phyloP scores from a whole-genome alignment of 2,329 filamentous ascomycete genomes.

The Bipolaris gigantea region DNA sequence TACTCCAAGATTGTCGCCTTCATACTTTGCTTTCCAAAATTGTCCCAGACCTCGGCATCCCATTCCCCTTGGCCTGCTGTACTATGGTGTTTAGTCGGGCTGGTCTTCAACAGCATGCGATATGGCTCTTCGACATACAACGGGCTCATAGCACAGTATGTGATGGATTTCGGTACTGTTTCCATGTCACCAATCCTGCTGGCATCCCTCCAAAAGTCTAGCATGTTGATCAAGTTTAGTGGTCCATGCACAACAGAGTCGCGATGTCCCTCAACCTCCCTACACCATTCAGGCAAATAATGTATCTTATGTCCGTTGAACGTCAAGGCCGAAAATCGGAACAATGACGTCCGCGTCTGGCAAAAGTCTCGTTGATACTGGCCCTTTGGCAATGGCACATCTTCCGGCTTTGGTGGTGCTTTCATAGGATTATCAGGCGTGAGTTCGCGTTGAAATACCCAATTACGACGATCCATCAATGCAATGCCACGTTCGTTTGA shows the following conservation, averaged over 20 bases:
- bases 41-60: constrained; percentile 38
- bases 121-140: constrained; percentile 39
- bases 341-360: constrained; percentile 73
- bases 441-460: constrained; percentile 51
- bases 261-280: constrained; percentile 71
- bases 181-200: constrained; percentile 15
- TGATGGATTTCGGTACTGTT: constrained; percentile 30
- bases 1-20: constrained; percentile 35
- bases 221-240: constrained; percentile 62
- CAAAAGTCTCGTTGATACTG: constrained; percentile 55
- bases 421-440: constrained; percentile 44
- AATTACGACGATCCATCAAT: constrained; percentile 42
- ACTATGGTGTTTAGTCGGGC: neutral
- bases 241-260: constrained; percentile 85
- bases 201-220: constrained; percentile 41
- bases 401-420: constrained; percentile 19
- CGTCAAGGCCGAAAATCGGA: constrained; percentile 87
- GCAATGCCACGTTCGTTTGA: constrained; percentile 39
- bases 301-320: constrained; percentile 95
- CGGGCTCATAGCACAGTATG: constrained; percentile 38
- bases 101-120: constrained; percentile 26
- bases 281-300: constrained; percentile 72
- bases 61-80: constrained; percentile 8
- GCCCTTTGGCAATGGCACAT: constrained; percentile 24
- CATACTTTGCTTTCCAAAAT: constrained; percentile 38